These are phyloP conservation scores for Ascochyta fabae DNA, from an alignment of 2,329 filamentous ascomycete genomes.

Conservation along the genomic window DNA sequence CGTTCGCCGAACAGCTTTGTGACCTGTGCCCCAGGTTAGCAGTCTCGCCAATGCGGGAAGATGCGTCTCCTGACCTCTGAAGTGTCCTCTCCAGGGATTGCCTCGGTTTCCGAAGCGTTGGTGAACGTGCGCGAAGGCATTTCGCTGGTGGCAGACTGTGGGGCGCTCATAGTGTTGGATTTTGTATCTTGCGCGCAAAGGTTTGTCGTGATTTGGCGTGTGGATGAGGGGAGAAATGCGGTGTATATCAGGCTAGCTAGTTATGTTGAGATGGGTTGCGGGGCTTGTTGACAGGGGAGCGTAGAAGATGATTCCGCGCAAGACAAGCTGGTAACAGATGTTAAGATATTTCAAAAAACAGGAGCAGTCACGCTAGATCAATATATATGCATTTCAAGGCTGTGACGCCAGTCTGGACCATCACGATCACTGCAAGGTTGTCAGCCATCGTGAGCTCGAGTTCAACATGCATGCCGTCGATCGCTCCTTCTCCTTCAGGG, in stretches of 20 bases:
- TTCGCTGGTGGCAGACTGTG: constrained; percentile 40
- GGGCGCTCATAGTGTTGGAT: constrained; percentile 38
- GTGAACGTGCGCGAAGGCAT: constrained; percentile 42
- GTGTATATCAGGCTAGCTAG: constrained; percentile 9
- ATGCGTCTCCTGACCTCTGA: constrained; percentile 42
- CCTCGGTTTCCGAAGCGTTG: constrained; percentile 52
- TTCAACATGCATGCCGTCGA: constrained; percentile 9
- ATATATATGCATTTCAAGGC: constrained; percentile 11
- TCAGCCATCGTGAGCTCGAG: constrained; percentile 8
- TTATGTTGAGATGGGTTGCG: constrained; percentile 14
- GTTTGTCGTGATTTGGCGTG: neutral
- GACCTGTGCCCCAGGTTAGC: constrained; percentile 23
- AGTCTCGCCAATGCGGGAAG: too few species aligned
- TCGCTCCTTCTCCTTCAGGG: constrained; percentile 8
- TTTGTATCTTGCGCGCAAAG: neutral
- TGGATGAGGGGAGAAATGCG: neutral
- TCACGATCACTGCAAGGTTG: constrained; percentile 12
- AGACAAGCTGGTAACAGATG: neutral
- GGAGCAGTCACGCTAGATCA: neutral
- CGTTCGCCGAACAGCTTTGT: constrained; percentile 79
- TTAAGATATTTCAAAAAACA: neutral
- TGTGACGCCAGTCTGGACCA: constrained; percentile 15
- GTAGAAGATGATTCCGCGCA: constrained; percentile 1
- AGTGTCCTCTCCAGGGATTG: constrained; percentile 57
- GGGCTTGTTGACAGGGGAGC: constrained; percentile 14